phyloP scores from a whole-genome alignment of 2,329 filamentous ascomycete species.

The Simplicillium aogashimaense region DNA sequence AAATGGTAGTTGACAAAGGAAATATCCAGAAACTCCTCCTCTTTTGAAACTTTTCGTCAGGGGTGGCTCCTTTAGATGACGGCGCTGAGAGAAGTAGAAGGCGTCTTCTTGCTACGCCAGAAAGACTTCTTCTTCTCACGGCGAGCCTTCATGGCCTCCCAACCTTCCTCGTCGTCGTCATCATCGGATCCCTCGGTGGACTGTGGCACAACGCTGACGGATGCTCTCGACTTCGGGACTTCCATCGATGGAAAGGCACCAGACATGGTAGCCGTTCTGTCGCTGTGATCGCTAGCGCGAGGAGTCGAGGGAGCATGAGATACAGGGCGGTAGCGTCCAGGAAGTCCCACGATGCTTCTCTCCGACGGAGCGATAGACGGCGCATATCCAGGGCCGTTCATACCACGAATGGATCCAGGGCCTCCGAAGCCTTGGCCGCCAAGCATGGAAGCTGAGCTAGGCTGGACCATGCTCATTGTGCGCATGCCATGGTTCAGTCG shows the following conservation, averaged over 20 bases:
- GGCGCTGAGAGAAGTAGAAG: too few species aligned
- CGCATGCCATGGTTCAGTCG: slow-evolving; percentile 40
- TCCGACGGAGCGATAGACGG: slow-evolving; percentile 93
- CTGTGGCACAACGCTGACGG: slow-evolving; percentile 27
- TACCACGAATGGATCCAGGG: slow-evolving; percentile 17
- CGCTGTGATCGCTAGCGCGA: slow-evolving; percentile 16
- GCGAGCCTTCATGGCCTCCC: slow-evolving; percentile 62
- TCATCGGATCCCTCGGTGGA: slow-evolving; percentile 35
- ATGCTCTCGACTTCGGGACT: slow-evolving; percentile 21
- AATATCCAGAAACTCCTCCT: not conserved
- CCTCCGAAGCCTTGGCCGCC: slow-evolving; percentile 26
- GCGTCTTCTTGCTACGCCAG: slow-evolving; percentile 51
- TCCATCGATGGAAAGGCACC: slow-evolving; percentile 19
- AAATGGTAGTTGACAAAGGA: not conserved
- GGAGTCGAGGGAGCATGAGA: slow-evolving; percentile 44
- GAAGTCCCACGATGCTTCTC: slow-evolving; percentile 85
- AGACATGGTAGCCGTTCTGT: slow-evolving; percentile 23
- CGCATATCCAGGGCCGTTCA: slow-evolving; percentile 54
- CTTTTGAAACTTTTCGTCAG: too few species aligned
- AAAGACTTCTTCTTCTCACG: slow-evolving; percentile 57
- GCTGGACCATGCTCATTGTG: slow-evolving; percentile 79
- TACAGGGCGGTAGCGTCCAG: slow-evolving; percentile 84
- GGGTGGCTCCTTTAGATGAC: too few species aligned
- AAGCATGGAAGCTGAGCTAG: slow-evolving; percentile 50
- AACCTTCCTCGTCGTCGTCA: slow-evolving; percentile 58